Conservation (phyloP, 768 basidiomycete species). For the Coprinopsis strossmayeri region DNA sequence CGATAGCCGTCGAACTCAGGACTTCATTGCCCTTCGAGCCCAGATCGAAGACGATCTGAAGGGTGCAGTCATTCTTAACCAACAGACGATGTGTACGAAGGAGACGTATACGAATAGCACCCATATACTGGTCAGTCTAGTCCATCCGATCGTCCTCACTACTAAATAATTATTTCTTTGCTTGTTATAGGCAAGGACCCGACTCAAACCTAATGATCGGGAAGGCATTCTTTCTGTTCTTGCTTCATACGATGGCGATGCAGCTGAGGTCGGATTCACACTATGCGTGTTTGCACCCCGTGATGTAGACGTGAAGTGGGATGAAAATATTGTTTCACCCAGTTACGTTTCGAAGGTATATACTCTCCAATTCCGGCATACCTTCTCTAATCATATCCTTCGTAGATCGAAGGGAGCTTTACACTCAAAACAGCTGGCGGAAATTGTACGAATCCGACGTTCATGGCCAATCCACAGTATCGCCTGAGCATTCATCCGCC, state of each 20-base stretch:
- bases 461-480: constrained; percentile 90
- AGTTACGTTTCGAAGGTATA: constrained; percentile 35
- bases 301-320: constrained; percentile 36
- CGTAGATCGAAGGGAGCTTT: constrained; percentile 55
- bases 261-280: constrained; percentile 58
- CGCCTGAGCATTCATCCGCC: constrained; percentile 47
- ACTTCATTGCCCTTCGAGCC: constrained; percentile 63
- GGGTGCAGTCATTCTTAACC: neutral
- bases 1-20: constrained; percentile 49
- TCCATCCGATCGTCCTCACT: neutral
- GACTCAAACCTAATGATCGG: constrained; percentile 26
- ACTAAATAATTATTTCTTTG: neutral
- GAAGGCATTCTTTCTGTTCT: constrained; percentile 46
- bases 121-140: constrained; percentile 27
- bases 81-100: constrained; percentile 22
- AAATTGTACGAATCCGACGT: constrained; percentile 71
- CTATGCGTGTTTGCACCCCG: constrained; percentile 50
- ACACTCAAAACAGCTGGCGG: constrained; percentile 77
- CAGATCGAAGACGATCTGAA: constrained; percentile 38
- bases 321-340: constrained; percentile 29
- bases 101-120: constrained; percentile 49
- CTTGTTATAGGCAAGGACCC: constrained; percentile 23
- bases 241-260: constrained; percentile 64
- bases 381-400: neutral
- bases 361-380: neutral